A percentile compares a stretch with the other conserved stretches of the same genome.
Conservation (phyloP, 2,329 filamentous ascomycete genomes). For the Fusarium sp. region DNA sequence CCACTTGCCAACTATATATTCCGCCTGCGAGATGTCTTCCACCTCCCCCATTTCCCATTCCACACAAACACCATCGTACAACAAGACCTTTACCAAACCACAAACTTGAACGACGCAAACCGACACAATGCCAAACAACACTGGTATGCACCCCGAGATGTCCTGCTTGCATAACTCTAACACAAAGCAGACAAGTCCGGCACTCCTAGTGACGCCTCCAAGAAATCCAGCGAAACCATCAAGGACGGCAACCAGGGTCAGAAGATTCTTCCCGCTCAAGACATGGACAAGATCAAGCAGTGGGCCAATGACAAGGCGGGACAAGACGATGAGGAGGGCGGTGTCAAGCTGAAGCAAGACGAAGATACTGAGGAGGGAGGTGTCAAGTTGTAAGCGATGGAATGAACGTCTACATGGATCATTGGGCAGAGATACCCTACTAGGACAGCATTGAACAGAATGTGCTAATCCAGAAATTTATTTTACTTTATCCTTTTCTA, state of each 20-base stretch:
- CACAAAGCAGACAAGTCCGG: conserved; percentile 1
- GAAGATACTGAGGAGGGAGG: conserved; percentile 11
- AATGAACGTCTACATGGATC: neutral
- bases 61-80: neutral
- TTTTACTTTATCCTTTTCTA: conserved; percentile 22
- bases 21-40: neutral
- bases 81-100: neutral
- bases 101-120: neutral
- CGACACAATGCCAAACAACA: neutral
- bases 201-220: conserved; percentile 9
- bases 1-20: neutral
- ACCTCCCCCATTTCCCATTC: neutral
- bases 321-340: conserved; percentile 3
- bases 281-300: neutral
- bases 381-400: conserved; percentile 9
- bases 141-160: neutral
- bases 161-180: neutral
- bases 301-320: neutral
- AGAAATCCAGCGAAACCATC: neutral
- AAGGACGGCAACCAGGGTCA: neutral
- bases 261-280: neutral
- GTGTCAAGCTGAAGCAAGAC: neutral
- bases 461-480: conserved; percentile 6
- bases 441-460: neutral
- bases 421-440: neutral